Base-by-base conservation (phyloP, 2,329 filamentous ascomycete species). In the Alternaria sp. region DNA sequence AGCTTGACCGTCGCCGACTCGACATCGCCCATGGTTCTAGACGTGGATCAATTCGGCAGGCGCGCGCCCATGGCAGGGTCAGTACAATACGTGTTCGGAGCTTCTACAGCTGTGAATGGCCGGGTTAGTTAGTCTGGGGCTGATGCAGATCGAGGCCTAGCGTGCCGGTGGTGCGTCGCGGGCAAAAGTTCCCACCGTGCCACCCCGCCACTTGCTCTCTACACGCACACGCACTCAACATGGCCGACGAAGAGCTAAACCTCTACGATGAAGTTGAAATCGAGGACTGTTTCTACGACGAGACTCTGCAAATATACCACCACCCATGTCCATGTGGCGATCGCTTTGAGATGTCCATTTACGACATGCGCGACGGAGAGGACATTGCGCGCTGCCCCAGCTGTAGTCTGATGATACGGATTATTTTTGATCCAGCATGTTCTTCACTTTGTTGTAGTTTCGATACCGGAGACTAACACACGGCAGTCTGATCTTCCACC, bases 211-310 rank as follows among this genome's bases (percentile, higher is more conserved):
- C 56, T 34, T 33, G 10, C 39, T 48, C 49, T 23, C 33, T 49
- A 9, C 46, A 34, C 51, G 29, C 29, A 28, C 51, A 23, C 53
- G 21, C 46, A 51, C 45, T 17, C 17, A 55, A 40, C 58, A 77
- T 77, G 74, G 71, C 72, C 44, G 74, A 77, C 68, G 73, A 73
- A 39, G 73, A 76, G n/a, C 21, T 71, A 11, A 88, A 90, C 68
- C 90, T 97, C 72, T 98, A 98, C 83, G 94, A 98, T 74, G 94
- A 97, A 79, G 93, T 98, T 79, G 94, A 98, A 78, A 97, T 98
- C 81, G 94, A 98, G 79, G 95, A 99, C 80, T 76, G 73, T 61
- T 91, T 97, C 77, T 98, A 97, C 83, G 94, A 98, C 74, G 94
- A 97, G 80, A 94, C 84, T 4, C 85, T 93, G 39, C 90, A 97